phyloP scores from a whole-genome alignment of 441 rosid genomes.

The Populus hybrid region DNA sequence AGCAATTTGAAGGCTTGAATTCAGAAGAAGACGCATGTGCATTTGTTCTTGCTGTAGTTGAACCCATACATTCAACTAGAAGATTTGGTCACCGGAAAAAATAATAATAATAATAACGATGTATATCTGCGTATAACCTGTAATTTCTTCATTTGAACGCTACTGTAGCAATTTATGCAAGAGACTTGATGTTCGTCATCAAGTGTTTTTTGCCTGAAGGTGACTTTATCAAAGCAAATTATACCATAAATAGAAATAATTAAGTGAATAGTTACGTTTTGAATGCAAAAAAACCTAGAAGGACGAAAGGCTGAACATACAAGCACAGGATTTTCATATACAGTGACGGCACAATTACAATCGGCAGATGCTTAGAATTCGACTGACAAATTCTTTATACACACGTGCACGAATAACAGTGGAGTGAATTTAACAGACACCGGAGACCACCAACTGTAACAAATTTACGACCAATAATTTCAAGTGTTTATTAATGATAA shows the following conservation, averaged over 20 bases:
- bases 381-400: constrained; percentile 7
- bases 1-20: no score
- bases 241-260: background rate
- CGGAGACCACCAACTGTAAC: background rate
- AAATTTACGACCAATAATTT: background rate
- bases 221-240: background rate
- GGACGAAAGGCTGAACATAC: background rate
- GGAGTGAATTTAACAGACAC: background rate
- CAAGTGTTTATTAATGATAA: constrained; percentile 26
- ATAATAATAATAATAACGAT: no score
- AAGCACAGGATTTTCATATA: no score
- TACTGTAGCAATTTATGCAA: background rate
- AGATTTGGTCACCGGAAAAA: no score
- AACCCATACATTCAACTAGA: no score
- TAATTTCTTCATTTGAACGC: background rate
- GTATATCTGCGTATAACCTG: background rate
- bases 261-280: background rate
- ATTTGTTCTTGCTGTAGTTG: no score
- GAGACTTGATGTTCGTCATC: background rate
- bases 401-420: constrained; percentile 8
- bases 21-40: no score
- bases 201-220: background rate
- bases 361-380: background rate
- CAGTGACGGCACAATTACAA: no score
- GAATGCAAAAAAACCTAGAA: background rate